Evolutionary conservation across 1,284 basidiomycete species (phyloP).

Genomic region (Ustilago bromivora): DNA sequence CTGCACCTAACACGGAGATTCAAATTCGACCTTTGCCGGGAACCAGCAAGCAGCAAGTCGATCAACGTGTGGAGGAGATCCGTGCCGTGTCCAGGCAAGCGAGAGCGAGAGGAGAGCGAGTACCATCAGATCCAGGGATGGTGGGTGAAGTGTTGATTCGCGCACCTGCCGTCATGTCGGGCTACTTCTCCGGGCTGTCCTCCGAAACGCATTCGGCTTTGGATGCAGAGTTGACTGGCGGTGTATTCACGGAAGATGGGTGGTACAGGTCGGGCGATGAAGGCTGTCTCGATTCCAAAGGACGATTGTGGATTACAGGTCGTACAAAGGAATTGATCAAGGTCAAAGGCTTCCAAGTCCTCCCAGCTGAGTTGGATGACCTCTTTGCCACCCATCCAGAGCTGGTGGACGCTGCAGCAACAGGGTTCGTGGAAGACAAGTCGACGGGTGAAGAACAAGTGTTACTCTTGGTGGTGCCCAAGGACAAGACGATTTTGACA

Average conservation of each 20-base stretch:
- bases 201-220: slow-evolving; percentile 52
- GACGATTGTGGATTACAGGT: slow-evolving; percentile 60
- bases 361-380: slow-evolving; percentile 57
- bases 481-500: slow-evolving; percentile 27
- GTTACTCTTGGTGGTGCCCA: slow-evolving; percentile 42
- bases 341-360: slow-evolving; percentile 60
- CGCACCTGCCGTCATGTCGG: slow-evolving; percentile 51
- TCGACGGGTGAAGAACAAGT: slow-evolving; percentile 44
- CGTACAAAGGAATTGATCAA: slow-evolving; percentile 59
- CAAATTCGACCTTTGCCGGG: slow-evolving; percentile 44
- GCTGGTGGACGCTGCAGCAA: slow-evolving; percentile 47
- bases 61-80: slow-evolving; percentile 39
- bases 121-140: slow-evolving; percentile 39
- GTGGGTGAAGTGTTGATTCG: slow-evolving; percentile 56
- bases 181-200: slow-evolving; percentile 55
- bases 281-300: slow-evolving; percentile 52
- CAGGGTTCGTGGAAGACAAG: slow-evolving; percentile 30
- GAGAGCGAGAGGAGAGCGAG: slow-evolving; percentile 36
- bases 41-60: slow-evolving; percentile 24
- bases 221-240: slow-evolving; percentile 37
- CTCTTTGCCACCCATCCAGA: slow-evolving; percentile 46
- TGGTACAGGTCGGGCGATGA: slow-evolving; percentile 59
- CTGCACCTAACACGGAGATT: slow-evolving; percentile 33
- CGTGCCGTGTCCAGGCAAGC: slow-evolving; percentile 26
- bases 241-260: slow-evolving; percentile 53